A percentile compares a stretch with the other conserved stretches of the same genome.
phyloP scores from a whole-genome alignment of 257 asterid genomes.

The Nemophila menziesii region DNA sequence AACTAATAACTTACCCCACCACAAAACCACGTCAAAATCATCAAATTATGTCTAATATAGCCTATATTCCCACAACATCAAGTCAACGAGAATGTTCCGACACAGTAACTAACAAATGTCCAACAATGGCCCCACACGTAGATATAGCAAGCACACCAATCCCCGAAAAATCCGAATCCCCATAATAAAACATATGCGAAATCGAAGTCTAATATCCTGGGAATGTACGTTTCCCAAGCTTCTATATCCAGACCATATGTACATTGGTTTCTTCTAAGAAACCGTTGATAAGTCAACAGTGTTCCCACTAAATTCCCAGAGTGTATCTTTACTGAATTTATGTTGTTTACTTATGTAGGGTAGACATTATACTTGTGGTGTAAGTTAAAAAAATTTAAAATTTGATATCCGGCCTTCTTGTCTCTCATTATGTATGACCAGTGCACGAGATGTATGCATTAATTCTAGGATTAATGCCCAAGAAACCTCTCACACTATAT shows the following conservation, averaged over 20 bases:
- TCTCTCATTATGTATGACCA: too few species aligned
- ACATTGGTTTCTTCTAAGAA: constrained; percentile 68
- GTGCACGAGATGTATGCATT: too few species aligned
- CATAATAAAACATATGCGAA: constrained; percentile 61
- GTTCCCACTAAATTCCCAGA: constrained; percentile 82
- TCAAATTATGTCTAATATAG: too few species aligned
- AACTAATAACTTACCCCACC: too few species aligned
- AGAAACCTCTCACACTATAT: too few species aligned
- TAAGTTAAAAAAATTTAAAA: too few species aligned
- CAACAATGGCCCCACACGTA: constrained; percentile 97
- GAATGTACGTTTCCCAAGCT: constrained; percentile 65
- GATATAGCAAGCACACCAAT: constrained; percentile 98
- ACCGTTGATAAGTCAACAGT: constrained; percentile 78
- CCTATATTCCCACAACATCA: constrained; percentile 72
- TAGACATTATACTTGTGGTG: too few species aligned
- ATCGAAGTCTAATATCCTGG: constrained; percentile 81
- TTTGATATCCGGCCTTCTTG: too few species aligned
- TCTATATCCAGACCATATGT: constrained; percentile 91
- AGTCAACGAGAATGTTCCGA: constrained; percentile 75
- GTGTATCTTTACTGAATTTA: too few species aligned
- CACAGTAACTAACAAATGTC: constrained; percentile 78
- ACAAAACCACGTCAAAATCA: not conserved
- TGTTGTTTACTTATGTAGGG: too few species aligned
- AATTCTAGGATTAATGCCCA: too few species aligned
- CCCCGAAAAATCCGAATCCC: constrained; percentile 97